Percentiles rank a stretch among this genome's conserved stretches.
These are phyloP conservation scores for Boehmeria nivea DNA, from an alignment of 306 rosid species.

Conservation along the genomic window DNA sequence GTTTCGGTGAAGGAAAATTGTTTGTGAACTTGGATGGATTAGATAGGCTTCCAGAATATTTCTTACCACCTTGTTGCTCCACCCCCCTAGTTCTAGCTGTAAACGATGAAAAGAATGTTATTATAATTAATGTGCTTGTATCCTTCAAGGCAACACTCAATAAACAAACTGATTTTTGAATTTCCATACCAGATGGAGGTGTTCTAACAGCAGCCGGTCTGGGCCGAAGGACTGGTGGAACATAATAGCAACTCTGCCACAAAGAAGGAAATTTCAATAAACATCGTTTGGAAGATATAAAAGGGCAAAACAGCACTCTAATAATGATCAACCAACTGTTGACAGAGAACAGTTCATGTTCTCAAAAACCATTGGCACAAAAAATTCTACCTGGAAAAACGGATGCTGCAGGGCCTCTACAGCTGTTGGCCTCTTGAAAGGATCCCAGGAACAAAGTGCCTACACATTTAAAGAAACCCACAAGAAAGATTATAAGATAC, in stretches of 20 bases:
- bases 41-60: constrained; percentile 48
- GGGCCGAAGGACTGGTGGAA: constrained; percentile 87
- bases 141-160: too few species aligned
- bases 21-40: constrained; percentile 41
- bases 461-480: constrained; percentile 16
- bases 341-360: background rate
- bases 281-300: background rate
- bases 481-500: background rate
- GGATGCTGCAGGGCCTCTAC: constrained; percentile 92
- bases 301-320: too few species aligned
- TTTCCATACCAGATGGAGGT: constrained; percentile 89
- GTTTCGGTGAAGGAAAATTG: constrained; percentile 54
- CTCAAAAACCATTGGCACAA: background rate
- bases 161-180: too few species aligned
- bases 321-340: too few species aligned
- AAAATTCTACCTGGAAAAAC: constrained; percentile 69
- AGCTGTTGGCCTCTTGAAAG: constrained; percentile 90
- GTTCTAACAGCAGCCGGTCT: constrained; percentile 55
- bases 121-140: too few species aligned
- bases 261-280: constrained; percentile 8
- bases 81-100: constrained; percentile 49
- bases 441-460: constrained; percentile 99
- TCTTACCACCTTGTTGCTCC: constrained; percentile 59
- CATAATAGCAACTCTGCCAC: constrained; percentile 73
- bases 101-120: background rate